Evolutionary conservation across 352 stramenopile genomes (phyloP).

Genomic region (Phytophthora vignae): DNA sequence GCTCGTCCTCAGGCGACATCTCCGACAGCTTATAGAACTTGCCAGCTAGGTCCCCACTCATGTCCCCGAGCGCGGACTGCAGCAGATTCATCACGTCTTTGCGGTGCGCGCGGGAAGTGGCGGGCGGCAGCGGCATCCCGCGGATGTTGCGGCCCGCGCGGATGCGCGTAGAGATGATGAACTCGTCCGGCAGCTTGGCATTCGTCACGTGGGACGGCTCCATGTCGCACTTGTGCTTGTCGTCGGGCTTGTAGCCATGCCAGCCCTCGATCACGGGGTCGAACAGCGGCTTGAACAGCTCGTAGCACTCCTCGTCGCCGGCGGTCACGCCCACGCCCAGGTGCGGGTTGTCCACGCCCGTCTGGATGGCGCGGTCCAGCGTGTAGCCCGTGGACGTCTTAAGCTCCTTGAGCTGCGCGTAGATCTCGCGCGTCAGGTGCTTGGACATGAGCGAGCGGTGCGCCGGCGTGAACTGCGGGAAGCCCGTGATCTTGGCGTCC

Average conservation of each 20-base stretch:
- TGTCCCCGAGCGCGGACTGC: conserved; percentile 73
- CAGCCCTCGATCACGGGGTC: conserved; percentile 76
- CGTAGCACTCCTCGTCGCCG: conserved; percentile 78
- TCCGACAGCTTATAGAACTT: conserved; percentile 86
- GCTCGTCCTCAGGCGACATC: conserved; percentile 86
- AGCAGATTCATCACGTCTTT: conserved; percentile 90
- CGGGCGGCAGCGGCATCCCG: conserved; percentile 79
- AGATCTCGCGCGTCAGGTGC: conserved; percentile 72
- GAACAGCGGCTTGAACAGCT: conserved; percentile 77
- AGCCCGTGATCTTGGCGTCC: conserved; percentile 71
- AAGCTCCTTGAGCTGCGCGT: conserved; percentile 70
- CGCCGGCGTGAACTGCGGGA: conserved; percentile 76
- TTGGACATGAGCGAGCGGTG: conserved; percentile 82
- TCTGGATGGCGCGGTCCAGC: conserved; percentile 78
- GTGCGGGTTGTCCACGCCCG: conserved; percentile 81
- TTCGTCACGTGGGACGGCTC: conserved; percentile 71
- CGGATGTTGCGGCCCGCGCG: conserved; percentile 87
- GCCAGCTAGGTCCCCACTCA: conserved; percentile 75
- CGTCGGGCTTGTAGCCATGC: conserved; percentile 71
- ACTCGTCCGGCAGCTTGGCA: conserved; percentile 71
- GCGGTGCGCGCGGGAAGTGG: conserved; percentile 83
- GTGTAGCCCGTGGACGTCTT: conserved; percentile 78
- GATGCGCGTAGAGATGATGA: conserved; percentile 83
- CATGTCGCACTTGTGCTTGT: conserved; percentile 79
- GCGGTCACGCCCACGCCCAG: conserved; percentile 68